Base-by-base conservation (phyloP, 179 eudicot species). In the Beta macrorhiza region DNA sequence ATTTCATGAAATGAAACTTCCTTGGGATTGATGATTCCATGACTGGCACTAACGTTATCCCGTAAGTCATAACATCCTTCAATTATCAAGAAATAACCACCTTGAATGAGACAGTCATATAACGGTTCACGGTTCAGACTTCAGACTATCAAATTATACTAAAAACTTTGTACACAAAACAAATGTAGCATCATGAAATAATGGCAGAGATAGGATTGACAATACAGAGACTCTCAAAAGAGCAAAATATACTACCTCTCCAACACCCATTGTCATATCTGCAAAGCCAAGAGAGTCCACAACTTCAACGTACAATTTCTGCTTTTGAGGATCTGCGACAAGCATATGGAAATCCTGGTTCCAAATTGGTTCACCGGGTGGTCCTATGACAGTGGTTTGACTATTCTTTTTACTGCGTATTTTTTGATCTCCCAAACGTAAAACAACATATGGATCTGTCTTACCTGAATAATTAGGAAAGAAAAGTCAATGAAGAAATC, bases 341-440 rank as follows among this genome's bases (percentile, higher is more conserved):
- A 94, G 91, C 97, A 97, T 84, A 83, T 91, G 81, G 83, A 97
- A 97, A 83, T 97, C 99, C 97, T 97, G 99, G 90, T 97, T 97
- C 99, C 98, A 97, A 56, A 97, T 94, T 58, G 99, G 98, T 83
- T 94, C 90, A 75, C 99, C 99, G 79, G 99, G 99, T 79, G 93
- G 92, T 63, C 99, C 99, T 51, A 89, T 94, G 81, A 97, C 91
- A 78, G 98, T 94, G 69, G 99, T 97, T 86, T 94, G 98, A 90
- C 98, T 97, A 78, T 94, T 94, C 88, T 89, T 92, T 83, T 97
- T 97, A 86, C 98, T 97, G 67, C 95, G 88, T 86, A 94, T 88
- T 16, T 85, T 86, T 90, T 97, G 97, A 90, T 94, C 93, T 81
- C 99, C 99, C 86, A 97, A 77, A 63, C 89, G 89, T 77, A 97